Evolutionary conservation across 345 rosid genomes (phyloP), one percentile per base, ranked within the genome.

Genomic region (Schrenkiella parvula): DNA sequence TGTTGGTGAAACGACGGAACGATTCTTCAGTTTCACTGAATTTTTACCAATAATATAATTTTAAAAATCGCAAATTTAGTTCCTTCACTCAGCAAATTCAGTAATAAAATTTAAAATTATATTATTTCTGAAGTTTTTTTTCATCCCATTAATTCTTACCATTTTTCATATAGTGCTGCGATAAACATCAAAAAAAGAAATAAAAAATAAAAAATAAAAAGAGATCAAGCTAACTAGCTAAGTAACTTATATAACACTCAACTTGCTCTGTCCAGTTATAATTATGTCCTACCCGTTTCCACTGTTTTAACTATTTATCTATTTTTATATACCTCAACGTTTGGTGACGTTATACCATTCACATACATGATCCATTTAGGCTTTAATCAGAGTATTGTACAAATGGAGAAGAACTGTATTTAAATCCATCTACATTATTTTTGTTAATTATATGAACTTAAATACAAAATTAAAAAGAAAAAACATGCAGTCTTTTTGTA

Each of bases 241-340:
- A 46, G 59, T 64, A 55, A 55, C 65, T 64, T 64, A 32, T 25
- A 35, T 29, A 44, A 51, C 65, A 64, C 65, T 55, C 71, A 51
- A 73, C 77, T 55, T 73, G 77, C 50, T 46, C 51, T 64, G 71
- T 55, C 71, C 13, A 73, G 66, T 13, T 55, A 64, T 73, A 73
- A 64, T 64, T 72, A 58, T 46, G 71, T 55, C 66, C 57, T 34
- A 64, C 77, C 47, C 39, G 37, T 64, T 32, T 43, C 56, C 71
- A 64, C 54, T 34, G 41, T 34, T 46, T 17, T 23, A 15, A 44
- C 38, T 9, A 64, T 54, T n/a, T 17, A 44, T 60, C 32, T 55
- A 55, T 34, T 5, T 7, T 13, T 54, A 18, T 50, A 26, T 10
- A 31, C 21, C 39, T 52, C 62, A 53, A 42, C 37, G 19, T 41